Conservation (phyloP, 495 filamentous ascomycete genomes). For the Chaetomium tenue region DNA sequence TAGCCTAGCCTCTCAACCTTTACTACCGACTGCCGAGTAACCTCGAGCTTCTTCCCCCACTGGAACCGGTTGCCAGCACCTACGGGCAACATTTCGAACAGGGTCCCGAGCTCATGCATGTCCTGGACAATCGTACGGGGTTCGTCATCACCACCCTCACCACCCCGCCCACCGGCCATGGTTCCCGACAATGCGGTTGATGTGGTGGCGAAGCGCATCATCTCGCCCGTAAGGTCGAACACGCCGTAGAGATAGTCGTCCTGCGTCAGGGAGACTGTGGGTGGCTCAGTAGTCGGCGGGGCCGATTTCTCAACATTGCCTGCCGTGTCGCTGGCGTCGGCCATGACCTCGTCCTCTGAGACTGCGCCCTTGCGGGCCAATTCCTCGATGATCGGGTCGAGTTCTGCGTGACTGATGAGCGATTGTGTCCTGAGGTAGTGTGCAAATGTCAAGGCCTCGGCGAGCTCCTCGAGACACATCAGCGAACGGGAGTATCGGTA, state of each 20-base stretch:
- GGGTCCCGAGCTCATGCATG: conserved; percentile 67
- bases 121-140: conserved; percentile 66
- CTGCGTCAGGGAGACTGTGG: conserved; percentile 60
- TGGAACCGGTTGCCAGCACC: conserved; percentile 38
- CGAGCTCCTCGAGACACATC: conserved; percentile 83
- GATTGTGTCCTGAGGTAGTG: conserved; percentile 80
- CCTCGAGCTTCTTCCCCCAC: conserved; percentile 74
- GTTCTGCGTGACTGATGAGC: conserved; percentile 64
- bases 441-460: conserved; percentile 79
- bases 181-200: conserved; percentile 63
- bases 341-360: conserved; percentile 32
- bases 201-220: conserved; percentile 94
- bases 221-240: conserved; percentile 88
- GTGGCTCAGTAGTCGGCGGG: conserved; percentile 27
- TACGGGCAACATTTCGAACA: conserved; percentile 69
- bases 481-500: conserved; percentile 87
- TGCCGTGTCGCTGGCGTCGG: conserved; percentile 21
- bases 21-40: conserved; percentile 83
- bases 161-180: conserved; percentile 39
- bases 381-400: conserved; percentile 46
- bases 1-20: conserved; percentile 93
- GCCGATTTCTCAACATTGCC: conserved; percentile 10
- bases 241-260: conserved; percentile 90
- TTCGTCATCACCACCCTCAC: conserved; percentile 22
- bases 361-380: conserved; percentile 28